A percentile compares a stretch with the other conserved stretches of the same genome.
Conservation (phyloP, 192 early-diverging fungal genomes). For the Pilaira anomala region DNA sequence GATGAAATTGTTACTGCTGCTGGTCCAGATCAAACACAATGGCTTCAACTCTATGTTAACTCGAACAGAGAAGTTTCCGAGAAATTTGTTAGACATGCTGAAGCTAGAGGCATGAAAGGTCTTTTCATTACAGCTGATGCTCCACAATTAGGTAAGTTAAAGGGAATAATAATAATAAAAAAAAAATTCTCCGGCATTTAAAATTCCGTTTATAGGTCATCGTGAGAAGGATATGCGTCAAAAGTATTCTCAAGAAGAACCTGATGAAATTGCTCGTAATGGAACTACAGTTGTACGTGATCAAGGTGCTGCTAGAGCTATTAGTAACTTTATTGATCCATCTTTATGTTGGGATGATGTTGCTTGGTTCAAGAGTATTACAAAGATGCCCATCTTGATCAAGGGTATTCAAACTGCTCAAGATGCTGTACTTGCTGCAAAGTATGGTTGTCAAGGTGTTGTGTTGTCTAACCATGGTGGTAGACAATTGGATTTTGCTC, state of each 20-base stretch:
- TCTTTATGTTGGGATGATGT: constrained; percentile 86
- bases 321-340: constrained; percentile 80
- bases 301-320: constrained; percentile 65
- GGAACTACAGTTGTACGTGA: constrained; percentile 36
- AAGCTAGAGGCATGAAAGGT: constrained; percentile 72
- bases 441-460: constrained; percentile 76
- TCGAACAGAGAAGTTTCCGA: constrained; percentile 62
- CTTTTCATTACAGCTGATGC: constrained; percentile 86
- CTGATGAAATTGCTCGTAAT: constrained; percentile 26
- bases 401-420: constrained; percentile 92
- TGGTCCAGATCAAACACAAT: constrained; percentile 43
- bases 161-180: not conserved
- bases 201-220: constrained; percentile 38
- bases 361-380: constrained; percentile 81
- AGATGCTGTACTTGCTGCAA: constrained; percentile 84
- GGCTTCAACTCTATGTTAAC: constrained; percentile 88
- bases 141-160: constrained; percentile 54
- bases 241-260: constrained; percentile 51
- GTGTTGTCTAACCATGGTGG: constrained; percentile 97
- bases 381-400: constrained; percentile 81
- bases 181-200: not conserved
- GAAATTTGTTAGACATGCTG: constrained; percentile 66
- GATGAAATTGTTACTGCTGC: constrained; percentile 64
- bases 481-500: constrained; percentile 81
- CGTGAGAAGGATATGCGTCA: constrained; percentile 82